A percentile compares a stretch with the other conserved stretches of the same genome.
Conservation (phyloP, 2,329 filamentous ascomycete genomes). For the Fusarium pseudoanthophilum region DNA sequence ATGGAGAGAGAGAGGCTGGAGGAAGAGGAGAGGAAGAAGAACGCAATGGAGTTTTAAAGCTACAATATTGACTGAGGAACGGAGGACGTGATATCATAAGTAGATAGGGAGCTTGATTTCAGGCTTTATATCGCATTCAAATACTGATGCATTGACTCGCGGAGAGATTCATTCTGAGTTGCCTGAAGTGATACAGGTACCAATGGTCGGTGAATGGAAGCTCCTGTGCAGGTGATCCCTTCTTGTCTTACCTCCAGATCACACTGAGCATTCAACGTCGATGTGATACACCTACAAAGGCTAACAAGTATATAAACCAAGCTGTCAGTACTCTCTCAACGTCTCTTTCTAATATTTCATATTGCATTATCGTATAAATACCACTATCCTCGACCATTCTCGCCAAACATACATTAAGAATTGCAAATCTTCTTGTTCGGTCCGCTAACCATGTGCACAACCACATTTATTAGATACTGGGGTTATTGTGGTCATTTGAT, state of each 20-base stretch:
- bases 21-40: background rate
- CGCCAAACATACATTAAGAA: accelerated
- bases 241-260: background rate
- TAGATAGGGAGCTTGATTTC: too few relatives aligned
- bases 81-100: accelerated
- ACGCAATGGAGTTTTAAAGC: background rate
- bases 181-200: background rate
- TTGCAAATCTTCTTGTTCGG: accelerated
- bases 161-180: accelerated
- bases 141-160: background rate
- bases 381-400: background rate
- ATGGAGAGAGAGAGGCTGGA: background rate
- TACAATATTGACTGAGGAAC: accelerated
- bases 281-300: background rate
- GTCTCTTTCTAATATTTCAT: too few relatives aligned
- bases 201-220: too few relatives aligned
- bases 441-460: background rate
- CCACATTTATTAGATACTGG: background rate
- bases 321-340: too few relatives aligned
- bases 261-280: accelerated
- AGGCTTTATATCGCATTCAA: too few relatives aligned
- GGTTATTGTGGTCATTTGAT: background rate
- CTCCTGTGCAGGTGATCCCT: background rate
- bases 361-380: background rate
- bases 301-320: background rate